These are phyloP conservation scores for Coprinopsis strossmayeri DNA, from an alignment of 768 basidiomycete species.

Conservation along the genomic window DNA sequence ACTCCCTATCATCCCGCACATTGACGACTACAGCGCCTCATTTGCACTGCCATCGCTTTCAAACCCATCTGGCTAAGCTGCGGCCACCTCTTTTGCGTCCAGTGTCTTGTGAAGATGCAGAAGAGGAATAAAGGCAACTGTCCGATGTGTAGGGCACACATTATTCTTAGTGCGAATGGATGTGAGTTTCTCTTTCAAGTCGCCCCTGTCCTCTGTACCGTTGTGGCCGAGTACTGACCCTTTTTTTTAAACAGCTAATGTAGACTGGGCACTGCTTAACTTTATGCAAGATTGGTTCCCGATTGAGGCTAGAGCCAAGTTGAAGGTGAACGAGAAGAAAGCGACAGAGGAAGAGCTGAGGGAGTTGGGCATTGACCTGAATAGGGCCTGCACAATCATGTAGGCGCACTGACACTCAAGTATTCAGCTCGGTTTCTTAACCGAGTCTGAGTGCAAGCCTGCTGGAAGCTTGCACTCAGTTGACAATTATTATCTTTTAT, in stretches of 20 bases:
- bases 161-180: slow-evolving; percentile 70
- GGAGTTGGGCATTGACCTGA: slow-evolving; percentile 55
- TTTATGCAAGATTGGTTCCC: slow-evolving; percentile 96
- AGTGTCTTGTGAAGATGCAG: slow-evolving; percentile 90
- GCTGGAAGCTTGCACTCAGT: too few relatives aligned
- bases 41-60: slow-evolving; percentile 88
- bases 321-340: slow-evolving; percentile 70
- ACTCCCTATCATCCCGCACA: slow-evolving; percentile 70
- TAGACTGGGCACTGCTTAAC: slow-evolving; percentile 73
- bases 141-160: slow-evolving; percentile 78
- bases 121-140: slow-evolving; percentile 68
- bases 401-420: slow-evolving; percentile 13
- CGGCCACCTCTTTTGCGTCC: slow-evolving; percentile 71
- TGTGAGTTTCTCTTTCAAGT: slow-evolving; percentile 39
- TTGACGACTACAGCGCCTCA: slow-evolving; percentile 81
- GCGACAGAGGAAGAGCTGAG: slow-evolving; percentile 60
- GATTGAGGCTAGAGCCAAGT: slow-evolving; percentile 67
- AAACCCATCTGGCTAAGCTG: slow-evolving; percentile 83
- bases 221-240: not conserved
- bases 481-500: too few relatives aligned
- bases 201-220: not conserved
- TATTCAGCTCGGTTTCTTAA: not conserved
- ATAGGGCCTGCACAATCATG: slow-evolving; percentile 37
- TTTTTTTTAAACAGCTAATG: slow-evolving; percentile 46
- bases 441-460: too few relatives aligned